These are phyloP conservation scores for Aureoboletus auriporus DNA, from an alignment of 768 basidiomycete genomes.

Conservation along the genomic window DNA sequence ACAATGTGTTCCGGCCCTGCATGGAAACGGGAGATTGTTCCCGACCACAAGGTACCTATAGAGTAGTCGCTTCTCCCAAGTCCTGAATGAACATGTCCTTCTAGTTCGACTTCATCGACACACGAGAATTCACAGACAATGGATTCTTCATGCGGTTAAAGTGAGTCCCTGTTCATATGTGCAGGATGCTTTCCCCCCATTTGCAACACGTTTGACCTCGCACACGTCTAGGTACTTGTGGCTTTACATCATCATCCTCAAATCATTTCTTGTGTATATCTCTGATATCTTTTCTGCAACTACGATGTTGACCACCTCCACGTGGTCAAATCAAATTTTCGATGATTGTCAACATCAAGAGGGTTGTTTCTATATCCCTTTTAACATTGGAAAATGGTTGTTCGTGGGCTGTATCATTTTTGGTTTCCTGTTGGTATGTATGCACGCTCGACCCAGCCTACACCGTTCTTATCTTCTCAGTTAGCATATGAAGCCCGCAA, in stretches of 20 bases:
- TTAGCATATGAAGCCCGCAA: slow-evolving; percentile 91
- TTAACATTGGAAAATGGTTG: slow-evolving; percentile 89
- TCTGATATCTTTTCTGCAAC: slow-evolving; percentile 97
- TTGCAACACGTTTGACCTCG: slow-evolving; percentile 7
- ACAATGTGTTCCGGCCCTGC: slow-evolving; percentile 56
- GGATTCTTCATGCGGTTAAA: slow-evolving; percentile 83
- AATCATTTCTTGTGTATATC: slow-evolving; percentile 93
- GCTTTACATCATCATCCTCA: slow-evolving; percentile 90
- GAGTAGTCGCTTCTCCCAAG: background rate
- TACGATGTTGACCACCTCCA: slow-evolving; percentile 88
- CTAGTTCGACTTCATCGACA: slow-evolving; percentile 97
- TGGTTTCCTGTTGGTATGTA: slow-evolving; percentile 85
- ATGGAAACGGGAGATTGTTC: slow-evolving; percentile 97
- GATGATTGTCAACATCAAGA: slow-evolving; percentile 58
- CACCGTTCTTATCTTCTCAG: slow-evolving; percentile 36
- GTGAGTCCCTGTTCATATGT: slow-evolving; percentile 38
- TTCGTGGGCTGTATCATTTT: slow-evolving; percentile 98
- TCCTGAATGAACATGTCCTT: slow-evolving; percentile 1
- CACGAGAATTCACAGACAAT: slow-evolving; percentile 87
- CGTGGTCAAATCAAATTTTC: slow-evolving; percentile 93
- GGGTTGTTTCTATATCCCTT: slow-evolving; percentile 83
- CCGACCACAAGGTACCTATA: slow-evolving; percentile 86
- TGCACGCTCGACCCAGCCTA: background rate
- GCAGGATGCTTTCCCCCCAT: background rate
- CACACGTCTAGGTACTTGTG: slow-evolving; percentile 72